Conservation (phyloP, 2,329 filamentous ascomycete genomes). For the Calonectria ilicicola region DNA sequence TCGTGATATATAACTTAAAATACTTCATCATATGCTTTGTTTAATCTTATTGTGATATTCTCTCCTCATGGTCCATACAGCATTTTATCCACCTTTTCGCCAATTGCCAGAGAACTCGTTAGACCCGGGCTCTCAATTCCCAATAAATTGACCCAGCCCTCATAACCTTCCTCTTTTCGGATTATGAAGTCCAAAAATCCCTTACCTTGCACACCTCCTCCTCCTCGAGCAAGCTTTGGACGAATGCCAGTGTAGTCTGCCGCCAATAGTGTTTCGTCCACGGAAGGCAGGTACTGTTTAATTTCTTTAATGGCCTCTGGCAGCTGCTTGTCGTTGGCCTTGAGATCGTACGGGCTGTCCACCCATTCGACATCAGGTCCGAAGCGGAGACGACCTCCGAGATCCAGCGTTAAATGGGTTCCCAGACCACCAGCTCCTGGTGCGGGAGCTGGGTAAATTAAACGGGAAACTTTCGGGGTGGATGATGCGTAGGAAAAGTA, state of each 20-base stretch:
- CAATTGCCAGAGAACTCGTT: slow-evolving; percentile 89
- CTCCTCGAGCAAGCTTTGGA: slow-evolving; percentile 78
- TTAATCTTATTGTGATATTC: background rate
- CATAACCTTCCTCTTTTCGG: slow-evolving; percentile 78
- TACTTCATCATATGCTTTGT: background rate
- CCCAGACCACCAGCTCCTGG: slow-evolving; percentile 88
- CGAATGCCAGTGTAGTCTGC: slow-evolving; percentile 93
- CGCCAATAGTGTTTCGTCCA: slow-evolving; percentile 74
- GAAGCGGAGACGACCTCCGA: slow-evolving; percentile 87
- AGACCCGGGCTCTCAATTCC: slow-evolving; percentile 95
- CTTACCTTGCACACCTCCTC: slow-evolving; percentile 71
- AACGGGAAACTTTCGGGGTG: slow-evolving; percentile 72
- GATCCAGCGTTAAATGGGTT: slow-evolving; percentile 92
- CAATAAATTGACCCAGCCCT: slow-evolving; percentile 89
- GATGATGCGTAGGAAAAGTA: slow-evolving; percentile 88
- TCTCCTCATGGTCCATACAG: slow-evolving; percentile 54
- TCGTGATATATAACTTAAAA: too few species aligned
- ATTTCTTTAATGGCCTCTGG: slow-evolving; percentile 80
- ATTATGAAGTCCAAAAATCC: slow-evolving; percentile 90
- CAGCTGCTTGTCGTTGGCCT: slow-evolving; percentile 73
- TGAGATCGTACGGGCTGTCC: slow-evolving; percentile 74
- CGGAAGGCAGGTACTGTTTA: slow-evolving; percentile 78
- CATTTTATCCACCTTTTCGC: slow-evolving; percentile 74
- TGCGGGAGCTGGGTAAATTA: slow-evolving; percentile 89
- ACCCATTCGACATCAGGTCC: slow-evolving; percentile 98